These are phyloP conservation scores for Cladosporium austrohemisphaericum DNA, from an alignment of 2,329 filamentous ascomycete genomes.

Conservation along the genomic window DNA sequence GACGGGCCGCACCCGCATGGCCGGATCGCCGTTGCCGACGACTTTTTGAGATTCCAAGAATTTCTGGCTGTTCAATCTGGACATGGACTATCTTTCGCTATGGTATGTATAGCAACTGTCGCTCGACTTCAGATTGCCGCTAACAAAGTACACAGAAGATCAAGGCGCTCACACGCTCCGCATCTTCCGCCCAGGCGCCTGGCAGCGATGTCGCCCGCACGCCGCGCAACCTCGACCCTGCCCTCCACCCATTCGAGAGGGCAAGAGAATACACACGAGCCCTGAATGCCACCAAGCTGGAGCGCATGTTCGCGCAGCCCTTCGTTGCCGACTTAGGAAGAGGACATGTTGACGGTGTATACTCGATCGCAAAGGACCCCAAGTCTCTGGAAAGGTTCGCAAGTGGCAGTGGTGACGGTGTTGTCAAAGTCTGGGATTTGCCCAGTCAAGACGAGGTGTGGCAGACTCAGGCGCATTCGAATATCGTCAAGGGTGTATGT, in stretches of 20 bases:
- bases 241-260: slow-evolving; percentile 84
- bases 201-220: slow-evolving; percentile 63
- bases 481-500: slow-evolving; percentile 84
- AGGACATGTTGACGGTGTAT: slow-evolving; percentile 83
- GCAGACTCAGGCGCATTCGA: slow-evolving; percentile 81
- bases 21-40: not conserved
- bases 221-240: slow-evolving; percentile 73
- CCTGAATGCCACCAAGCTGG: slow-evolving; percentile 82
- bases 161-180: slow-evolving; percentile 64
- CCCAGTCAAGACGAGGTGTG: slow-evolving; percentile 69
- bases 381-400: slow-evolving; percentile 52
- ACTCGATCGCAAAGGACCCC: slow-evolving; percentile 47
- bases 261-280: slow-evolving; percentile 79
- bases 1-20: slow-evolving; percentile 1
- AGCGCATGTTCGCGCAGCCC: slow-evolving; percentile 83
- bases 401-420: slow-evolving; percentile 83
- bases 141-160: slow-evolving; percentile 44
- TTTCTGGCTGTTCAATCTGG: not conserved
- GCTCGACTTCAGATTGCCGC: not conserved
- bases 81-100: slow-evolving; percentile 13
- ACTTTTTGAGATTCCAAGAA: slow-evolving; percentile 14
- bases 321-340: slow-evolving; percentile 83
- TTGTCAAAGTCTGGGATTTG: slow-evolving; percentile 90
- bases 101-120: not conserved
- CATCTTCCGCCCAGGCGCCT: slow-evolving; percentile 61